Evolutionary conservation across 441 rosid species (phyloP).

Genomic region (Flueggea neowawraea): DNA sequence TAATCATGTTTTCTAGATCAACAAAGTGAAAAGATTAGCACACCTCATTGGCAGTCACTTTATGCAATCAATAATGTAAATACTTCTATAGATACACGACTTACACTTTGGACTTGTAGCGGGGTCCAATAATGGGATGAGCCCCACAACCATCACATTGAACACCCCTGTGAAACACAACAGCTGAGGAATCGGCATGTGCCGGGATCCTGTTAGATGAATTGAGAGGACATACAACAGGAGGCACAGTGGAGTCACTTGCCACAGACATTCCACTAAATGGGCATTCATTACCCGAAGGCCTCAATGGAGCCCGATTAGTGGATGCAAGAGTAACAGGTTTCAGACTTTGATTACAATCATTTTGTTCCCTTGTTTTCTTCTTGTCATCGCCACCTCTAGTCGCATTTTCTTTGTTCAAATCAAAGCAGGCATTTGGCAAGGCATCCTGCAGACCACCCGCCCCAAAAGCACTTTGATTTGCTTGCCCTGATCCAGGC

Average conservation of each 20-base stretch:
- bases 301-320: conserved; percentile 12
- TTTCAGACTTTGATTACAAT: conserved; percentile 4
- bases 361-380: conserved; percentile 18
- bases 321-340: conserved; percentile 11
- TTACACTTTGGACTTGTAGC: conserved; percentile 93
- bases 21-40: conserved; percentile 5
- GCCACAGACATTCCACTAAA: conserved; percentile 44
- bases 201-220: conserved; percentile 27
- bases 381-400: conserved; percentile 20
- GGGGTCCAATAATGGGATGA: conserved; percentile 83
- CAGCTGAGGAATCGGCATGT: conserved; percentile 30
- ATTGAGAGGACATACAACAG: conserved; percentile 8
- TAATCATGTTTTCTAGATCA: conserved; percentile 66
- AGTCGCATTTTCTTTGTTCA: conserved; percentile 9
- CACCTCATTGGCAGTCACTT: not conserved
- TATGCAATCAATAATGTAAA: not conserved
- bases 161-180: conserved; percentile 73
- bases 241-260: conserved; percentile 18
- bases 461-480: conserved; percentile 18
- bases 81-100: conserved; percentile 8
- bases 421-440: conserved; percentile 20
- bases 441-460: conserved; percentile 9
- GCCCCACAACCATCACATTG: conserved; percentile 89
- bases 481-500: conserved; percentile 4
- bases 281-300: conserved; percentile 47